These are phyloP conservation scores for Rhodotorula mucilaginosa DNA, from an alignment of 1,284 basidiomycete genomes.

Conservation along the genomic window DNA sequence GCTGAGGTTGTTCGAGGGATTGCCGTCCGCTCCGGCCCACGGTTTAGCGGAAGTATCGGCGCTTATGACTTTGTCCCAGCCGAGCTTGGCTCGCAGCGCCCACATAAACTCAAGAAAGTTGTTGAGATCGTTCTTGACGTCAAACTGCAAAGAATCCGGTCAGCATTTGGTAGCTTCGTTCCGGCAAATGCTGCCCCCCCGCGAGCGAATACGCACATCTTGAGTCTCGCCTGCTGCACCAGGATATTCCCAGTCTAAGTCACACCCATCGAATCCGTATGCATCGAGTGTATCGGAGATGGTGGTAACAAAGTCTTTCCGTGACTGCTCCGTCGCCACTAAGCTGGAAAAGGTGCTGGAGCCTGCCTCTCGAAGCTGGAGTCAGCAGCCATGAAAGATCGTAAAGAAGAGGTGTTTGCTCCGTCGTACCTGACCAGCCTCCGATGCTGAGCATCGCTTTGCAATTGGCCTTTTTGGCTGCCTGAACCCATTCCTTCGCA, in stretches of 20 bases:
- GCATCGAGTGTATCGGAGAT: background rate
- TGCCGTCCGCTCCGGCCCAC: constrained; percentile 15
- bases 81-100: constrained; percentile 15
- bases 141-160: constrained; percentile 12
- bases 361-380: background rate
- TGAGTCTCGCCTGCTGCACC: constrained; percentile 9
- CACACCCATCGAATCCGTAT: too few relatives aligned
- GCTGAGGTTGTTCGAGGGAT: constrained; percentile 18
- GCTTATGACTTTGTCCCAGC: constrained; percentile 22
- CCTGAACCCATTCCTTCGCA: constrained; percentile 8
- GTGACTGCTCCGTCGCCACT: background rate
- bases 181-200: too few relatives aligned
- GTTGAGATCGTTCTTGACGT: constrained; percentile 24
- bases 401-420: background rate
- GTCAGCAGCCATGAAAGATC: background rate
- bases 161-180: background rate
- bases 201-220: background rate
- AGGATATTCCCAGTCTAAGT: constrained; percentile 34
- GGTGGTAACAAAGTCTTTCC: background rate
- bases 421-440: constrained; percentile 11
- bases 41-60: constrained; percentile 12
- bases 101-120: constrained; percentile 21
- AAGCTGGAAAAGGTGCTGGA: background rate
- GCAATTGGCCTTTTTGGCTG: constrained; percentile 3
- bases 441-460: constrained; percentile 9